Evolutionary conservation across 176 grass and related monocot species (phyloP), one percentile per base, ranked within the genome.

Genomic region (Cenchrus americanus): DNA sequence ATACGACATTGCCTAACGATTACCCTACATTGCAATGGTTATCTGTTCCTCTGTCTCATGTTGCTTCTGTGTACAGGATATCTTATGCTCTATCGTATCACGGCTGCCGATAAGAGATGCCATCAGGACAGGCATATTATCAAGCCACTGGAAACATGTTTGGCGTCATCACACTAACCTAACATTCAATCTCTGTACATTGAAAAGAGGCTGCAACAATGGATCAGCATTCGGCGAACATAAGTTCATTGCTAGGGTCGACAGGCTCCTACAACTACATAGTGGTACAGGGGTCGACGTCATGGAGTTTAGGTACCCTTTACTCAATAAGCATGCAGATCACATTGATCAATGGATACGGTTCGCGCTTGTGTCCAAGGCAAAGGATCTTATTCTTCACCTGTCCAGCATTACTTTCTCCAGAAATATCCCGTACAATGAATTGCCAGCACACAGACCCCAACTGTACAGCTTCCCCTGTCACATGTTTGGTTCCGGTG

Each of bases 261-360:
- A 75, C 30, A 7, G 2, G 6, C 49, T 75, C 26, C 71, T 75
- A 2, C 49, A 14, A 5, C 72, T 18, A 18, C 72, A 75, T 3
- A 21, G 49, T 43, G 63, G 63, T 23, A 14, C 13, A 14, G 49
- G 58, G 22, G 22, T 69, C 5, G 48, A 80, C 19, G 7, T 40
- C 22, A 15, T 80, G 27, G 13, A 54, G 55, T 1, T 80, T 15
- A 23, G 53, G 10, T 18, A 8, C 54, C 0, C 19, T 1, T 68
- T 80, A 10, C 24, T 42, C 10, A 53, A 54, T 19, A 43, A 80
- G 19, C 63, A 68, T 42, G 63, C 63, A 42, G 30, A 17, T 6
- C 19, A 69, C 53, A 40, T 80, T 23, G 78, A 80, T 55, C 15
- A 49, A 68, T 80, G 78, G 63, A 17, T 80, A 2, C 40, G 54